Percentiles rank a stretch among this genome's conserved stretches.
Evolutionary conservation across 2,329 filamentous ascomycete species (phyloP).

Genomic region (Saccharata proteae): DNA sequence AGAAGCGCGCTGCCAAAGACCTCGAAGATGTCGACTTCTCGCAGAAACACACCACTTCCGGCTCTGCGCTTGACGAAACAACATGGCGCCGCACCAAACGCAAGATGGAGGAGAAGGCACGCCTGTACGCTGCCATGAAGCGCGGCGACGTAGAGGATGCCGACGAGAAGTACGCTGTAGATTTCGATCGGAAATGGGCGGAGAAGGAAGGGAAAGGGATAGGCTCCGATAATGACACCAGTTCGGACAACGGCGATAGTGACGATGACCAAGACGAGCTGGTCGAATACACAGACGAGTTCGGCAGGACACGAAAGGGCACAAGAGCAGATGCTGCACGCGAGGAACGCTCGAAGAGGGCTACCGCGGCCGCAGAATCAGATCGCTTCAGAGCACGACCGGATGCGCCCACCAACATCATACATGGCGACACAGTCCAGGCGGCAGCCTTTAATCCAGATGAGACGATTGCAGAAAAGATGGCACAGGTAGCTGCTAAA

Average conservation of each 20-base stretch:
- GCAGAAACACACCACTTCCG: conserved; percentile 52
- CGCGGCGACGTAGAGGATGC: conserved; percentile 62
- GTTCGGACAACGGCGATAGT: conserved; percentile 24
- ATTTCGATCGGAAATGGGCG: conserved; percentile 95
- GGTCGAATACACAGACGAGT: conserved; percentile 87
- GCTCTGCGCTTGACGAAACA: conserved; percentile 47
- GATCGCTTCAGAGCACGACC: conserved; percentile 59
- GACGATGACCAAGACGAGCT: conserved; percentile 43
- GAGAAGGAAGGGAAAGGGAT: conserved; percentile 43
- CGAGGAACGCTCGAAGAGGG: conserved; percentile 47
- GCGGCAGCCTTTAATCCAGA: conserved; percentile 70
- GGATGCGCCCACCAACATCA: conserved; percentile 54
- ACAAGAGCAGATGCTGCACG: conserved; percentile 57
- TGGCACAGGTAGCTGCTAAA: conserved; percentile 67
- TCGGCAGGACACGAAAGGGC: conserved; percentile 66
- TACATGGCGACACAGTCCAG: conserved; percentile 80
- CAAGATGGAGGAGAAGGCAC: conserved; percentile 82
- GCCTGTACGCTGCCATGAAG: conserved; percentile 81
- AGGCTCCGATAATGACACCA: conserved; percentile 29
- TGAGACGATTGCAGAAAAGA: conserved; percentile 49
- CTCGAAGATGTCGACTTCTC: conserved; percentile 41
- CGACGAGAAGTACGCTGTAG: conserved; percentile 57
- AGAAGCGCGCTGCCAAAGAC: conserved; percentile 51
- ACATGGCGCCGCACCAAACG: conserved; percentile 56
- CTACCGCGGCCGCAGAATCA: conserved; percentile 47